phyloP scores from a whole-genome alignment of 257 asterid species.

The Vinca minor region DNA sequence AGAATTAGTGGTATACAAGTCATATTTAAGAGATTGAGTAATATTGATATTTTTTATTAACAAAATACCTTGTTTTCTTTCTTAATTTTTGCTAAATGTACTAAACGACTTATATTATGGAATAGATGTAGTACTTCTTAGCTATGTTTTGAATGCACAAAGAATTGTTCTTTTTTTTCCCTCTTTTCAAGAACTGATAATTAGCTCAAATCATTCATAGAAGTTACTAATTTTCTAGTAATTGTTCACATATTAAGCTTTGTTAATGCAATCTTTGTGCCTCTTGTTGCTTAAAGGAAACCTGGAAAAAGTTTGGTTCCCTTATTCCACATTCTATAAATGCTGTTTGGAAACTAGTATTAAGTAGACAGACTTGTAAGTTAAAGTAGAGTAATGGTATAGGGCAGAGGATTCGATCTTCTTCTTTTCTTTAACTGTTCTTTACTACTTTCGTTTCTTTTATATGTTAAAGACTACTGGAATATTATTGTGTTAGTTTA shows the following conservation, averaged over 20 bases:
- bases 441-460: neutral
- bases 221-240: neutral
- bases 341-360: neutral
- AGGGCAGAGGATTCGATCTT: too few relatives aligned
- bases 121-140: too few relatives aligned
- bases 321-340: neutral
- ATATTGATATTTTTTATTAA: too few relatives aligned
- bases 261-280: neutral
- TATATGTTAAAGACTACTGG: neutral
- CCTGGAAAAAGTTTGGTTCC: neutral
- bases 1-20: too few relatives aligned
- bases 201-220: neutral
- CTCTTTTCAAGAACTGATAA: neutral
- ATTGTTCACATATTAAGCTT: neutral
- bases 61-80: too few relatives aligned
- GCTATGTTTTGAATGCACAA: neutral
- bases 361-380: neutral
- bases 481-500: too few relatives aligned
- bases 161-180: neutral
- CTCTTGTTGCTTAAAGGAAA: neutral
- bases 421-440: neutral
- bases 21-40: too few relatives aligned
- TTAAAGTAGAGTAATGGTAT: too few relatives aligned
- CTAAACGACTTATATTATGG: too few relatives aligned
- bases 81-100: too few relatives aligned